Base-by-base conservation (phyloP, 441 rosid genomes). In the Rhodomyrtus psidioides region DNA sequence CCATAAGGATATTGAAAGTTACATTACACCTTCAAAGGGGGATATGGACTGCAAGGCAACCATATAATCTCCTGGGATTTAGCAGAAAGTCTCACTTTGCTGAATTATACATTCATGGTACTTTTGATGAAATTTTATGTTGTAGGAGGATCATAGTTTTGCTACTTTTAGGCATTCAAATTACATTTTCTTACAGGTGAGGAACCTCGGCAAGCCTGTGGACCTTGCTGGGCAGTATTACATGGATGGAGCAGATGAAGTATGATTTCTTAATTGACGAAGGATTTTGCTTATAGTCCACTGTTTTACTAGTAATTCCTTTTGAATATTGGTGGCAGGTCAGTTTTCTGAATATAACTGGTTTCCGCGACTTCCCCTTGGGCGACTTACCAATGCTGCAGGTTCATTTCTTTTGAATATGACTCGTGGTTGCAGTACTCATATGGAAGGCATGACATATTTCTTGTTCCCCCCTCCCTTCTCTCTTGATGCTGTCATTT, bases 161-260 rank as follows among this genome's bases (percentile, higher is more conserved):
- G 79, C 49, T 21, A 49, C 57, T 82, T 82, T 19, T 82, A 6
- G 59, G 83, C 49, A 59, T 55, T 84, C 46, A 57, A 81, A 83
- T 84, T 23, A 83, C 84, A 26, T 65, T 39, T 90, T 85, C 49
- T 84, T 85, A 81, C 88, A 97, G 99, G 99, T 96, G 88, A 91
- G 99, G 90, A 97, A 97, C 93, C 98, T 97, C 85, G 99, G 99
- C 85, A 97, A 97, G 91, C 99, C 99, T 55, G 98, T 97, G 87
- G 98, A 95, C 86, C 96, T 96, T 89, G 98, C 99, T 79, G 85
- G 93, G 70, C 96, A 94, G 92, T 97, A 96, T 90, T 97, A 97
- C 91, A 90, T 87, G 89, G 97, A 95, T 89, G 99, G 99, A 82
- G 98, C 99, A 84, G 98, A 97, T 91, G 99, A 96, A 96, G 99